A percentile compares a stretch with the other conserved stretches of the same genome.
These are phyloP conservation scores for Camelina neglecta DNA, from an alignment of 345 rosid species.

Conservation along the genomic window DNA sequence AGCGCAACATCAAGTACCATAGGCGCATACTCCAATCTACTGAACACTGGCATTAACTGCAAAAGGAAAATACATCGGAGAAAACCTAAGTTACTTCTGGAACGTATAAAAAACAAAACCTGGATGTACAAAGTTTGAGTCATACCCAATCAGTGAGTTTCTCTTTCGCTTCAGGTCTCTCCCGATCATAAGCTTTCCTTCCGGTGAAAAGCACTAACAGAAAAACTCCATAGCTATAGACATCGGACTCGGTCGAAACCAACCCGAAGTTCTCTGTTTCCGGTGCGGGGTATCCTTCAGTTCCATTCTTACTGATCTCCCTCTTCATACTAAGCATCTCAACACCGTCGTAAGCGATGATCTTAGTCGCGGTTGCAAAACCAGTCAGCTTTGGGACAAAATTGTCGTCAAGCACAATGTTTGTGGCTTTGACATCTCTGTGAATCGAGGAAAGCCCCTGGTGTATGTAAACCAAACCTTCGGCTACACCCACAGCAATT, in stretches of 20 bases:
- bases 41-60: constrained; percentile 7
- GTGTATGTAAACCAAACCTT: too few relatives aligned
- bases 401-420: constrained; percentile 64
- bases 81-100: constrained; percentile 12
- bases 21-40: neutral
- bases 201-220: constrained; percentile 76
- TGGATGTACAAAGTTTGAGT: neutral
- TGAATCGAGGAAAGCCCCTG: constrained; percentile 60
- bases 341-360: constrained; percentile 39
- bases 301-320: constrained; percentile 66
- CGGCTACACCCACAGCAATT: too few relatives aligned
- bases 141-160: constrained; percentile 32
- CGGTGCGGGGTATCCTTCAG: constrained; percentile 60
- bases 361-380: constrained; percentile 65
- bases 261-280: constrained; percentile 51
- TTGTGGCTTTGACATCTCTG: constrained; percentile 72
- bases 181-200: constrained; percentile 58
- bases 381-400: constrained; percentile 45
- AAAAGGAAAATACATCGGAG: neutral
- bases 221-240: constrained; percentile 84
- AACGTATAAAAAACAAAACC: constrained; percentile 1
- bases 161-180: constrained; percentile 38
- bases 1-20: constrained; percentile 9
- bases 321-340: constrained; percentile 62
- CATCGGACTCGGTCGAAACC: constrained; percentile 70